Conservation (phyloP, 2,329 filamentous ascomycete species). For the Chaetomium olivaceum region DNA sequence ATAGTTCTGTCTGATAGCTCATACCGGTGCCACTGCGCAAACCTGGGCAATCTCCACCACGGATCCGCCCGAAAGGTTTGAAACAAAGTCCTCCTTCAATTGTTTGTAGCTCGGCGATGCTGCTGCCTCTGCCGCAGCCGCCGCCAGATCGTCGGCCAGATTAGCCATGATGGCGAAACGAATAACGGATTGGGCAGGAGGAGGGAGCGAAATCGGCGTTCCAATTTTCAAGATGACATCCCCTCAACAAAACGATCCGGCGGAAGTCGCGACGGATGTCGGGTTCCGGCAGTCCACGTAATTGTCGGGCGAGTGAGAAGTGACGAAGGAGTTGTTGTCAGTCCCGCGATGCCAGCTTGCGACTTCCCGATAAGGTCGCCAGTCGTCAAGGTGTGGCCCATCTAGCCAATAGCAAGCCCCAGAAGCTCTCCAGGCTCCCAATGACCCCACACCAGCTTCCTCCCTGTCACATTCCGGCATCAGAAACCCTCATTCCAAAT, state of each 20-base stretch:
- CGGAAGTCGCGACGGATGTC: background rate
- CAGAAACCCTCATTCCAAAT: background rate
- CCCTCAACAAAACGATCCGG: background rate
- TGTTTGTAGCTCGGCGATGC: slow-evolving; percentile 71
- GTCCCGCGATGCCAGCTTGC: slow-evolving; percentile 25
- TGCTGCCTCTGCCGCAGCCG: background rate
- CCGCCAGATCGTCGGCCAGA: background rate
- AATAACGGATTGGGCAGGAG: background rate
- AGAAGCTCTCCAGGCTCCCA: slow-evolving; percentile 17
- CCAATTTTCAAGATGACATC: slow-evolving; percentile 12
- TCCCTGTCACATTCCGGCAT: slow-evolving; percentile 12
- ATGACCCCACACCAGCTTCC: slow-evolving; percentile 2
- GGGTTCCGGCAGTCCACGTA: background rate
- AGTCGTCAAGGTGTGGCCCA: slow-evolving; percentile 21
- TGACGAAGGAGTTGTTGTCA: slow-evolving; percentile 16
- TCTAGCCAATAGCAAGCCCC: slow-evolving; percentile 25
- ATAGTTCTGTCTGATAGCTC: slow-evolving; percentile 33
- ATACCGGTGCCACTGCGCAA: slow-evolving; percentile 80
- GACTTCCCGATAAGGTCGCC: slow-evolving; percentile 16
- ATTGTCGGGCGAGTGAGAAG: slow-evolving; percentile 13
- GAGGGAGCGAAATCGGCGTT: background rate
- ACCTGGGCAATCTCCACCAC: slow-evolving; percentile 86
- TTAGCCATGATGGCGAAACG: background rate
- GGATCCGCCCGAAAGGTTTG: slow-evolving; percentile 79
- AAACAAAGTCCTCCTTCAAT: slow-evolving; percentile 93